phyloP scores from a whole-genome alignment of 768 basidiomycete genomes.

The Grammothele lineata region DNA sequence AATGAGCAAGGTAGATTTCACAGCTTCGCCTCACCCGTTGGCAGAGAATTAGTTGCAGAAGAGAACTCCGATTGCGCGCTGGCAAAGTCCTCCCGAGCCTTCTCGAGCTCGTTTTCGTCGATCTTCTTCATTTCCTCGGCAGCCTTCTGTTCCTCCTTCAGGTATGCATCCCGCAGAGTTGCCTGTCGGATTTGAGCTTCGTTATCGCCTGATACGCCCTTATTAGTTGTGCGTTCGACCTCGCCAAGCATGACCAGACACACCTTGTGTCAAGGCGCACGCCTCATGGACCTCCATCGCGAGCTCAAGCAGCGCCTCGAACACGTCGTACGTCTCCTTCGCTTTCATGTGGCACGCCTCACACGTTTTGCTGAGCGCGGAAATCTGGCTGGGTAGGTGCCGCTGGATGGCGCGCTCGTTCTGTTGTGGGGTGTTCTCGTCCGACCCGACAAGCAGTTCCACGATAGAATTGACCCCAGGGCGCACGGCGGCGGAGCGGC shows the following conservation, averaged over 20 bases:
- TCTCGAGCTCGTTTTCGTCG: background rate
- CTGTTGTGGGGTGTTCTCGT: slow-evolving; percentile 1
- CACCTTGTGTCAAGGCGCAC: no score
- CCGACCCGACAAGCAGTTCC: background rate
- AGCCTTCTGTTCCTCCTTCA: background rate
- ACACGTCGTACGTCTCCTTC: no score
- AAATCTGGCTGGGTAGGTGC: no score
- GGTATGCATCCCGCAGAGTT: background rate
- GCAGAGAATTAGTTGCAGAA: background rate
- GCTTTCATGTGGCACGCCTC: no score
- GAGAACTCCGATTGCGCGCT: background rate
- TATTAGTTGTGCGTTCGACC: no score
- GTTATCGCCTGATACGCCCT: background rate
- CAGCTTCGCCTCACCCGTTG: no score
- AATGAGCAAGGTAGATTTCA: no score
- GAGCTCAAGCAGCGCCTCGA: no score
- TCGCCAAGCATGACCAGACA: background rate
- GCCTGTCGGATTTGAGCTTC: background rate
- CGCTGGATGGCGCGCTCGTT: slow-evolving; percentile 1
- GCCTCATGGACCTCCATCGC: no score
- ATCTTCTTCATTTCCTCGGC: slow-evolving; percentile 1
- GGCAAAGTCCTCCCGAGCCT: background rate
- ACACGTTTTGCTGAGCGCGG: no score
- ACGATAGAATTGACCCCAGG: slow-evolving; percentile 4
- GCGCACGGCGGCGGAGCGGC: background rate